Evolutionary conservation across 1,284 basidiomycete species (phyloP), one percentile per base, ranked within the genome.

Genomic region (Ganoderma lucidum): DNA sequence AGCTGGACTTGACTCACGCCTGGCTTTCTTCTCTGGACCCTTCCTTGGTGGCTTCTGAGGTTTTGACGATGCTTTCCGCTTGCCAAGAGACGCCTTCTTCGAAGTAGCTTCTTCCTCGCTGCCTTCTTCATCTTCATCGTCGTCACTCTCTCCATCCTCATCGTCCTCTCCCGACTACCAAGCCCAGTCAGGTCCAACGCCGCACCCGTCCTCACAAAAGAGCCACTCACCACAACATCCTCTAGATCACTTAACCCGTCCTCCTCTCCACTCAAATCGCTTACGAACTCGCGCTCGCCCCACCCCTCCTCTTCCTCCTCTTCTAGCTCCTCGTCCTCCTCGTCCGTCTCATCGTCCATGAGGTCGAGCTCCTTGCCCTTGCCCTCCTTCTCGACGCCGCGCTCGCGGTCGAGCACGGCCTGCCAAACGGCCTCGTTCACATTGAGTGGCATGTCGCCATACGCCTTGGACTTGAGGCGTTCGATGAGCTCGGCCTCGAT

Each of bases 351-450:
- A 72, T 83, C 83, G 70, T 88, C 85, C 15, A 78, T 78, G 71
- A 82, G 78, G 45, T 86, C 85, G 30, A 84, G 81, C 67, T 84
- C 85, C 73, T 83, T 75, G 75, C 84, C 83, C 55, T 83, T 85
- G 64, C 83, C 80, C 67, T 79, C 78, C 76, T 84, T 83, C 73
- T 84, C 85, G n/a, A 44, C 59, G 65, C 79, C 84, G n/a, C 87
- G 87, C 77, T 96, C 94, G 68, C 90, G 86, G 77, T 97, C 95
- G 62, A 98, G 83, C 55, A 98, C 92, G 6, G 93, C 90, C 74
- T 92, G 90, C 98, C 98, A 99, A 5, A 99, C 96, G 56, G 89
- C 92, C 83, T 99, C 98, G 81, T 99, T 99, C 72, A 99, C 97
- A 81, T 99, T 99, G 51, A 99, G 86, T 28, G 97, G 98, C 39